Evolutionary conservation across 345 rosid species (phyloP), one percentile per base, ranked within the genome.

Genomic region (Gossypium turneri): DNA sequence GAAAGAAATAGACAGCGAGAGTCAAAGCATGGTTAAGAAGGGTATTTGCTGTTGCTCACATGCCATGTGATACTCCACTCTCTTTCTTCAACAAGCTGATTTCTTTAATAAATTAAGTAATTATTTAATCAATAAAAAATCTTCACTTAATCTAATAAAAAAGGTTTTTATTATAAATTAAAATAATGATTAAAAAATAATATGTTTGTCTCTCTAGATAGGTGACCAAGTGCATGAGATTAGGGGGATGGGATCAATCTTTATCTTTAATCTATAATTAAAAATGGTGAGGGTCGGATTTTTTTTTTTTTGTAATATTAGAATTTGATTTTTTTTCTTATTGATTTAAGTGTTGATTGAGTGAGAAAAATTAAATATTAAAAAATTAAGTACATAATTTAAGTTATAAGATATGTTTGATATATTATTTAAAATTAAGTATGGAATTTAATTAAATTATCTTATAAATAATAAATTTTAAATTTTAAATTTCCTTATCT

Each of bases 1-100:
- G 34, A 48, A 2, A 57, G 63, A 48, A 64, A 68, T 65, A 75
- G 77, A 60, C 64, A 29, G 62, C 48, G 65, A 72, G 82, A 73
- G 84, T 78, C 83, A 83, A 80, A 90, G 84, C 80, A 75, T 24
- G 84, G 84, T 75, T 11, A 76, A 87, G 86, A 82, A 82, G 85
- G 89, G 92, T 82, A 84, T 83, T 89, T 84, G 93, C 93, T 88
- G 97, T 86, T 88, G 79, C 83, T 90, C 92, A 90, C 97, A 90
- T 90, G 97, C 92, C 97, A 86, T 90, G 94, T 90, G 88, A 88
- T 81, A 12, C 64, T 12, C 34, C 82, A 77, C 76, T 75, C 64
- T 25, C 68, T 73, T 79, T 60, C 74, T 12, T 74, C 19, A 27
- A 25, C 17, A 60, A 59, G 64, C 13, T 59, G n/a, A 59, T 12